Base-by-base conservation (phyloP, 768 basidiomycete species). In the Pisolithus sp. region DNA sequence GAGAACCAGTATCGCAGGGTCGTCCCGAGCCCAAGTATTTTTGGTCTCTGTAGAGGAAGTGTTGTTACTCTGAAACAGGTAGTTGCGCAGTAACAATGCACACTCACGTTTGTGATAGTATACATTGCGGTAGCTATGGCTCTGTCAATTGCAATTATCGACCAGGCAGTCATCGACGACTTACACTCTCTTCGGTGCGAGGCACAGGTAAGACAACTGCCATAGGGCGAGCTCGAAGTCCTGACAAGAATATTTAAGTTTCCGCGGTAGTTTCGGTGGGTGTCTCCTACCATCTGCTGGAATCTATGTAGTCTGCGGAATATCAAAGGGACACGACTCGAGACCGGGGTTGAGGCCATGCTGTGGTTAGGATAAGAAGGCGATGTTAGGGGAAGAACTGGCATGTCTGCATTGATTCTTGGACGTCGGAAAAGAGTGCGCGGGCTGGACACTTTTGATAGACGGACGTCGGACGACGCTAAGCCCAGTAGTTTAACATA, bases 11-110 rank as follows among this genome's bases (percentile, higher is more conserved):
- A 96, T 93, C 24, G 95, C 95, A 20, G 95, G 95, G 64, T 98
- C 95, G 68, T 98, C 95, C 67, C 95, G 76, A 18, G 94, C 93
- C 94, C 94, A 97, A 15, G 89, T 92, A 67, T 98, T 96, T 76
- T 96, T 97, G 18, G 94, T 97, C 75, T 97, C 93, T 89, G 70
- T 56, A 38, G 40, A 44, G 36, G 57, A 37, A 34, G 42, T n/a
- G 30, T 53, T 17, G 30, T 4, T 8, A 20, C 2, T n/a, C 37
- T 3, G 26, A 0, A 17, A 9, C 9, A 41, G 40, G 38, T 46
- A 5, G 18, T 18, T 47, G 17, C 7, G 38, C 37, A 3, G 0
- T 28, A 40, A 26, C 34, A 54, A 48, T 36, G 30, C 46, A 24
- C 21, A 69, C 85, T 62, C 64, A 94, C 94, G 91, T 71, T 94